phyloP scores from a whole-genome alignment of 345 rosid species.

The Eucalyptus guilfoylei region DNA sequence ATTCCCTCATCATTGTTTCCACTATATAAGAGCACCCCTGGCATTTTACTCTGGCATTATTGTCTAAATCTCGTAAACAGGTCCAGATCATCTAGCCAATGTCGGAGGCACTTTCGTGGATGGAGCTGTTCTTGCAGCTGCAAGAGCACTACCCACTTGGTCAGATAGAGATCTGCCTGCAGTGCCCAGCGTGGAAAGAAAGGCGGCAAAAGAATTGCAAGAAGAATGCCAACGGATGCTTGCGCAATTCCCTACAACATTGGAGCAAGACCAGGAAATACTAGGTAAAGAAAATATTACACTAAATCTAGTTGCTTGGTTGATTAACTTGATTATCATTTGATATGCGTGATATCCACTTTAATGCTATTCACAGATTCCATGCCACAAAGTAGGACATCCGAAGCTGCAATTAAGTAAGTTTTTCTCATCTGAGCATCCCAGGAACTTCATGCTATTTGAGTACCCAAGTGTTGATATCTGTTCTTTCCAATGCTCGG shows the following conservation, averaged over 20 bases:
- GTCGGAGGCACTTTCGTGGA: slow-evolving; percentile 50
- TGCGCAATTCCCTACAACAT: slow-evolving; percentile 52
- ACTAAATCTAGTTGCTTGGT: not conserved
- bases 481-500: not conserved
- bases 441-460: not conserved
- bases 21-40: not conserved
- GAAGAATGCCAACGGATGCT: slow-evolving; percentile 78
- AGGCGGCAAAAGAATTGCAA: slow-evolving; percentile 70
- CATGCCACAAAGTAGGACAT: slow-evolving; percentile 41
- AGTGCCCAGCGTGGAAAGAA: slow-evolving; percentile 63
- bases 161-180: slow-evolving; percentile 78
- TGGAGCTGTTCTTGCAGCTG: slow-evolving; percentile 86
- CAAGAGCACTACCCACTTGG: slow-evolving; percentile 84
- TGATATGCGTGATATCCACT: not conserved
- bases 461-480: not conserved
- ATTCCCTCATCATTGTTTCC: not conserved
- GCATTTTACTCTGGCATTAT: not conserved
- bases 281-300: slow-evolving; percentile 25
- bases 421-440: not conserved
- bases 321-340: not conserved
- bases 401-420: slow-evolving; percentile 55
- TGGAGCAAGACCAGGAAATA: slow-evolving; percentile 58
- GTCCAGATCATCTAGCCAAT: slow-evolving; percentile 31
- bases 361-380: slow-evolving; percentile 30
- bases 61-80: not conserved